Conservation (phyloP, 2,329 filamentous ascomycete genomes). For the Epichloe gansuensis region DNA sequence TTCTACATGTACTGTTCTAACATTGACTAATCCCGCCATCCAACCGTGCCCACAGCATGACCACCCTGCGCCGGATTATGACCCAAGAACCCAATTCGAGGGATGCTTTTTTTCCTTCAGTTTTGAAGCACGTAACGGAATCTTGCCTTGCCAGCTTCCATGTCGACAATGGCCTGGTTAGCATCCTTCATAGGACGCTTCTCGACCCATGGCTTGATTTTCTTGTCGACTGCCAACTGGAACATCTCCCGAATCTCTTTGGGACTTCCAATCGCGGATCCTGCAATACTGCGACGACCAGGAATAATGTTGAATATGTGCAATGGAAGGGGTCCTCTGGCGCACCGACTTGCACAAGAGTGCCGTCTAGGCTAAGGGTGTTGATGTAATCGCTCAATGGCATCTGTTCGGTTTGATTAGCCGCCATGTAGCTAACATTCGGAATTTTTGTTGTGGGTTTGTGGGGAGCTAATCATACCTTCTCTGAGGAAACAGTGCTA, state of each 20-base stretch:
- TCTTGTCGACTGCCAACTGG: conserved; percentile 40
- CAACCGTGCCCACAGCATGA: not conserved
- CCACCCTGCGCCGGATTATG: not conserved
- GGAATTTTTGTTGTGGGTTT: not conserved
- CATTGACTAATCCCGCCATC: not conserved
- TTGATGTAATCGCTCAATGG: conserved; percentile 48
- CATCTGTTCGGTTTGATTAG: conserved; percentile 27
- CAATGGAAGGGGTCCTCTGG: conserved; percentile 12
- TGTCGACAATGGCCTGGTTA: conserved; percentile 43
- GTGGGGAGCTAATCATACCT: conserved; percentile 8
- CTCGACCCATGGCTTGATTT: conserved; percentile 44
- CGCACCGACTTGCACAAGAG: conserved; percentile 50
- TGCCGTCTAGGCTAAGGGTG: conserved; percentile 45
- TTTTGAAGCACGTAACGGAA: conserved; percentile 36
- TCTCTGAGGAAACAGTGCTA: conserved; percentile 37
- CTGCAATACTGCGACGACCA: conserved; percentile 38
- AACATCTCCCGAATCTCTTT: conserved; percentile 50
- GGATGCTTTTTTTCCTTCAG: conserved; percentile 9
- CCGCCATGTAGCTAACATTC: not conserved
- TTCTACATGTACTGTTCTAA: not conserved
- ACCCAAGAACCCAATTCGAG: not conserved
- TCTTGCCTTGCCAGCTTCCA: conserved; percentile 40
- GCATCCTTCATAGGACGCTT: conserved; percentile 41
- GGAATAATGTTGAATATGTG: conserved; percentile 36
- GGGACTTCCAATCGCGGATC: conserved; percentile 34